These are phyloP conservation scores for Furcasterigmium furcatum DNA, from an alignment of 2,329 filamentous ascomycete species.

Conservation along the genomic window DNA sequence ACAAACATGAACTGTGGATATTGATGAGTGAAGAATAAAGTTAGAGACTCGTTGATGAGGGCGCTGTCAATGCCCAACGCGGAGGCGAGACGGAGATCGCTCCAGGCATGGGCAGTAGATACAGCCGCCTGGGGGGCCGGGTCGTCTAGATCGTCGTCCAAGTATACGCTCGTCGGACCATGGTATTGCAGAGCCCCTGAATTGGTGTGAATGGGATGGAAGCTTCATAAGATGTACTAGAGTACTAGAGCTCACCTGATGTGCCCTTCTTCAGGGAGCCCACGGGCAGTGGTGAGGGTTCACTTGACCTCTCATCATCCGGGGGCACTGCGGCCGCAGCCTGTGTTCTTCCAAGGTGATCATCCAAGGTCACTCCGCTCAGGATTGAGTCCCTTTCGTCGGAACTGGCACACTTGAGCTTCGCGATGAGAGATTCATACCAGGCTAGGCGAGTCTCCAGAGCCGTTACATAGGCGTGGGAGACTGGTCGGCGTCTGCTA, in stretches of 20 bases:
- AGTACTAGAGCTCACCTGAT: too few species aligned
- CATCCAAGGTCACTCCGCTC: slow-evolving; percentile 26
- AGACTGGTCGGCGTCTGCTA: slow-evolving; percentile 11
- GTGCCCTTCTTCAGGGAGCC: background rate
- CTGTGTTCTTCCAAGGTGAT: slow-evolving; percentile 9
- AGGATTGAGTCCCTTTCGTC: slow-evolving; percentile 21
- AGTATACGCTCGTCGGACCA: slow-evolving; percentile 21
- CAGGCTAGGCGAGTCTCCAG: slow-evolving; percentile 20
- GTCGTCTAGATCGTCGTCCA: slow-evolving; percentile 4
- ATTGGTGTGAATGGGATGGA: too few species aligned
- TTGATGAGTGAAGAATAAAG: slow-evolving; percentile 22
- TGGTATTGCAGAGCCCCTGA: slow-evolving; percentile 15
- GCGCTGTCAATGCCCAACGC: background rate
- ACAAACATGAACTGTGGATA: slow-evolving; percentile 27
- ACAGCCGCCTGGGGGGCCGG: background rate
- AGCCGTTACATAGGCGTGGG: slow-evolving; percentile 20
- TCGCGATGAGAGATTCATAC: slow-evolving; percentile 14
- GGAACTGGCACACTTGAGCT: slow-evolving; percentile 27
- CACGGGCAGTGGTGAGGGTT: background rate
- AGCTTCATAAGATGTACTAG: too few species aligned
- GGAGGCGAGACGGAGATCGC: background rate
- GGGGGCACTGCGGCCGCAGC: background rate
- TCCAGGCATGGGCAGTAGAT: background rate
- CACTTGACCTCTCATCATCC: background rate
- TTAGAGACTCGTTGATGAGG: slow-evolving; percentile 7